These are phyloP conservation scores for Ziziphus jujuba DNA, from an alignment of 306 rosid species.

Conservation along the genomic window DNA sequence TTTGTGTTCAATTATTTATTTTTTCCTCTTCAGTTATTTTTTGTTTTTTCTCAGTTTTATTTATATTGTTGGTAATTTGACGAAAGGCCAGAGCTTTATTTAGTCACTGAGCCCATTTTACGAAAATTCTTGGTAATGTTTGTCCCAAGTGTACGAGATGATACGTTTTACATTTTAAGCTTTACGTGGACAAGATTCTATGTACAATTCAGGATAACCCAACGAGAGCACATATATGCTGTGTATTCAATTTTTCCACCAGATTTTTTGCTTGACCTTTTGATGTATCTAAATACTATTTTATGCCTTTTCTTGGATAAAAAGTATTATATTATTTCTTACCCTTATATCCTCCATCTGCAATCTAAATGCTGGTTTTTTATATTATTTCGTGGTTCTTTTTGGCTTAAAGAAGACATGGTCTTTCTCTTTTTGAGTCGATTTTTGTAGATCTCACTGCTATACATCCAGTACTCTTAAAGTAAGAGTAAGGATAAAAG, in stretches of 20 bases:
- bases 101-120: no score
- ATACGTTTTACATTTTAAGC: no score
- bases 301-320: not conserved
- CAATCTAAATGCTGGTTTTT: not conserved
- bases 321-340: not conserved
- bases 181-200: not conserved
- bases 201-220: not conserved
- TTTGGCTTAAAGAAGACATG: slow-evolving; percentile 41
- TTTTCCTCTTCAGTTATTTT: no score
- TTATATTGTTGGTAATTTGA: no score
- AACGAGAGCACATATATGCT: not conserved
- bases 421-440: slow-evolving; percentile 31
- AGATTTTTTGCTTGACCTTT: no score
- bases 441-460: slow-evolving; percentile 28
- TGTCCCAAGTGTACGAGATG: no score
- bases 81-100: no score
- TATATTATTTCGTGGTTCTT: slow-evolving; percentile 31
- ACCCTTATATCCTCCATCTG: no score
- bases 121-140: no score
- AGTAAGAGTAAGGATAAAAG: slow-evolving; percentile 27
- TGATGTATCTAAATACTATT: not conserved
- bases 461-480: not conserved
- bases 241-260: not conserved
- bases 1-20: no score
- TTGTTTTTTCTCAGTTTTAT: no score